Evolutionary conservation across 768 basidiomycete genomes (phyloP).

Genomic region (Suillus ampliporus): DNA sequence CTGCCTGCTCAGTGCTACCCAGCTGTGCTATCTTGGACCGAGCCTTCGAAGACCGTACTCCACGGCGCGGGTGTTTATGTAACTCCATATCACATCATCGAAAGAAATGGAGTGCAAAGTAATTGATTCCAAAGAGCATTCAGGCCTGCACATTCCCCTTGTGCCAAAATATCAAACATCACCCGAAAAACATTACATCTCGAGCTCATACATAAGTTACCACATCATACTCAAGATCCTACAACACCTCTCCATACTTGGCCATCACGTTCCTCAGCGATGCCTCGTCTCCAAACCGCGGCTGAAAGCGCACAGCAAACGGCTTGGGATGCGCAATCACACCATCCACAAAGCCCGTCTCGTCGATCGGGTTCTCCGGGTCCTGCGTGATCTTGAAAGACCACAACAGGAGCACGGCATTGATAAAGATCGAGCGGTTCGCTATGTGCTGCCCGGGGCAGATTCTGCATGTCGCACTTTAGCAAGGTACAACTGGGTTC

Average conservation of each 20-base stretch:
- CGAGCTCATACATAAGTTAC: background rate
- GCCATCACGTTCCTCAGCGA: slow-evolving; percentile 33
- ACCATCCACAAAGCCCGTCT: slow-evolving; percentile 63
- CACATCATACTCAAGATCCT: background rate
- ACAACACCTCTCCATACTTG: slow-evolving; percentile 28
- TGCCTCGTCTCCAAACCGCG: slow-evolving; percentile 40
- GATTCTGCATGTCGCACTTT: slow-evolving; percentile 42
- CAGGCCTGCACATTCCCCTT: too few relatives aligned
- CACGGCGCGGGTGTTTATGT: too few relatives aligned
- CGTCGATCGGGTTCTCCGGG: slow-evolving; percentile 60
- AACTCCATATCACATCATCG: too few relatives aligned
- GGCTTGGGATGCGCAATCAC: slow-evolving; percentile 68
- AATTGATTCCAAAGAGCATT: too few relatives aligned
- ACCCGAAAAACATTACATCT: background rate
- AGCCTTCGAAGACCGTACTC: too few relatives aligned
- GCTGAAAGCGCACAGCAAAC: slow-evolving; percentile 62
- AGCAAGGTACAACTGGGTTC: background rate
- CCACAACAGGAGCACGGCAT: slow-evolving; percentile 67
- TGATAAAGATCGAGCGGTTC: slow-evolving; percentile 67
- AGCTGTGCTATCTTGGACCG: too few relatives aligned
- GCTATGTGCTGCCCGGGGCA: slow-evolving; percentile 72
- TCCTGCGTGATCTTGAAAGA: slow-evolving; percentile 63
- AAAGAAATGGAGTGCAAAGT: too few relatives aligned
- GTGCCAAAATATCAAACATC: background rate
- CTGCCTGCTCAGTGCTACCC: too few relatives aligned